Base-by-base conservation (phyloP, 2,329 filamentous ascomycete genomes). In the Dactylellina leptospora region DNA sequence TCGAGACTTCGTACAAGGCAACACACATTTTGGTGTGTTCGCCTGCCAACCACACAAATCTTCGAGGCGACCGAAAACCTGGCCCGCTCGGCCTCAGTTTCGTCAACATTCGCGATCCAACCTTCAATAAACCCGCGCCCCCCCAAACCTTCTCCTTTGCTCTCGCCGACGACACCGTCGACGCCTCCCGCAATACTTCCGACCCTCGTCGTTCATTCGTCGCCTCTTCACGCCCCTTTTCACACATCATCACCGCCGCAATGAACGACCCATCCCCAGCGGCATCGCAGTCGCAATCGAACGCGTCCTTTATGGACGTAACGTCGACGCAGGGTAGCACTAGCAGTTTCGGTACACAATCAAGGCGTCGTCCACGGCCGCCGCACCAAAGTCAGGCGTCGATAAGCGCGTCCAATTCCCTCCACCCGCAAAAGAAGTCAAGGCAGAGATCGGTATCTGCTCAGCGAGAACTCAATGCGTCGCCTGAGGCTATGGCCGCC, bases 301-400 rank as follows among this genome's bases (percentile, higher is more conserved):
- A 72, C 68, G 68, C 68, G 68, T 72, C 68, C 53, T 54, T 72
- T 40, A 48, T 64, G 23, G 68, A 72, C 47, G 40, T 56, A 27
- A 60, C 59, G n/a, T 72, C 68, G 53, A 72, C 68, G 10, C 68
- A 72, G 28, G 30, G 53, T 38, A 72, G 68, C 47, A 54, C 27
- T 13, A 50, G 45, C 16, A 71, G 66, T 45, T 71, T 71, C 20
- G 59, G 64, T 44, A 59, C 68, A 56, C 68, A 72, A 50, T 72
- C 61, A 1, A 48, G 68, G 6, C 68, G 68, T 23, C 68, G 68
- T 25, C 68, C 68, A 16, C 59, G 68, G 10, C 68, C 59, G 18
- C 38, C 40, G 33, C 55, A 58, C 18, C 61, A 53, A 4, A 71
- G 62, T n/a, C 69, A 73, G 38, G 51, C 44, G 8, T 72, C 64